Evolutionary conservation across 2,329 filamentous ascomycete species (phyloP).

Genomic region (Moelleriella libera): DNA sequence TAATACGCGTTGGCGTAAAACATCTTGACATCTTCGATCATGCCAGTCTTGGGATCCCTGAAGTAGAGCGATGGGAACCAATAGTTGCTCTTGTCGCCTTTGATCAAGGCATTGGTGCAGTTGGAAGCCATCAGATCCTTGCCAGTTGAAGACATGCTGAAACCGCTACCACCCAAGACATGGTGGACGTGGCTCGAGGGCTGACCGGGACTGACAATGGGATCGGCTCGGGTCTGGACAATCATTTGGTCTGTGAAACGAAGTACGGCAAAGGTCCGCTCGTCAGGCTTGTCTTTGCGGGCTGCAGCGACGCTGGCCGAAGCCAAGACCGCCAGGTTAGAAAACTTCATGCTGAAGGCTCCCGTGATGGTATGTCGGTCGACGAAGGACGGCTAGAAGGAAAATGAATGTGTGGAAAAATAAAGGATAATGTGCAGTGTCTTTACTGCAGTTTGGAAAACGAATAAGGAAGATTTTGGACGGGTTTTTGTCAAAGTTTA

Average conservation of each 20-base stretch:
- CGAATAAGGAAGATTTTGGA: neutral
- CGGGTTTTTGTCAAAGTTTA: neutral
- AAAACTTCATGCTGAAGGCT: conserved; percentile 19
- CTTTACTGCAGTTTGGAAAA: neutral
- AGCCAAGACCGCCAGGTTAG: conserved; percentile 20
- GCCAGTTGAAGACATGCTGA: conserved; percentile 47
- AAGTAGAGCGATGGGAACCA: conserved; percentile 65
- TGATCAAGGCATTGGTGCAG: conserved; percentile 58
- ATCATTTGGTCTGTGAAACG: conserved; percentile 54
- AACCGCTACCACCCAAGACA: conserved; percentile 57
- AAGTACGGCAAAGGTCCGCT: conserved; percentile 51
- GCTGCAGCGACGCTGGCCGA: conserved; percentile 21
- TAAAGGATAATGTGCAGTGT: neutral
- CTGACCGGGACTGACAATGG: conserved; percentile 49
- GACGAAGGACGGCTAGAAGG: conserved; percentile 11
- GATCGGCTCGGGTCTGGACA: conserved; percentile 49
- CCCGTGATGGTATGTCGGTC: neutral
- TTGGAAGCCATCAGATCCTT: conserved; percentile 42
- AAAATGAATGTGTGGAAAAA: conserved; percentile 5
- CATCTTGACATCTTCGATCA: conserved; percentile 50
- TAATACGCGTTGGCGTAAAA: conserved; percentile 71
- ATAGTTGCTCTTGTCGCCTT: conserved; percentile 59
- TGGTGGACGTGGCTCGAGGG: conserved; percentile 52
- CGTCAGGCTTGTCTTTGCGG: conserved; percentile 25
- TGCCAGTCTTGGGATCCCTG: conserved; percentile 44